Evolutionary conservation across 768 basidiomycete genomes (phyloP).

Genomic region (Tubosaeta brunneosetosa): DNA sequence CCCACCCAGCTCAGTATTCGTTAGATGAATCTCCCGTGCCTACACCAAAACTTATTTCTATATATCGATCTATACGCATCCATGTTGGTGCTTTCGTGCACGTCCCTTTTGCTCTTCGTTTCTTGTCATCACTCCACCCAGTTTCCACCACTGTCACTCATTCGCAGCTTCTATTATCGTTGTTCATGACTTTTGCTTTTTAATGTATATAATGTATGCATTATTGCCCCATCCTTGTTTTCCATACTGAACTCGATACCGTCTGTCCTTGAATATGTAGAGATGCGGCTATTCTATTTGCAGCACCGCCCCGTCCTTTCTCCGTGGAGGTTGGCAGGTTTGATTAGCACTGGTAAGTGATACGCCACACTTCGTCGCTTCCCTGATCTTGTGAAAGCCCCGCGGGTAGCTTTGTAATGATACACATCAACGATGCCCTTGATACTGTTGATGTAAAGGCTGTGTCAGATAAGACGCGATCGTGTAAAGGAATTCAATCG

Average conservation of each 20-base stretch:
- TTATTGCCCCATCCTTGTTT: not conserved
- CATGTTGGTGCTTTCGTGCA: slow-evolving; percentile 7
- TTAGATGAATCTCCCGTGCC: slow-evolving; percentile 1
- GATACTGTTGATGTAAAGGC: not conserved
- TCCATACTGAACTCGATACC: not conserved
- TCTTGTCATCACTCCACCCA: slow-evolving; percentile 7
- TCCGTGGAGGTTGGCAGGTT: no score
- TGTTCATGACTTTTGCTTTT: not conserved
- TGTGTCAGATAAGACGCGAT: not conserved
- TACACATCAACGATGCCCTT: not conserved
- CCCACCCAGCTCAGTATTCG: slow-evolving; percentile 15
- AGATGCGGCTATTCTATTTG: not conserved
- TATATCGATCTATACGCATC: slow-evolving; percentile 7
- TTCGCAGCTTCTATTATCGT: not conserved
- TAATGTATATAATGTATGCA: not conserved
- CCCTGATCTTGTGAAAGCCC: not conserved
- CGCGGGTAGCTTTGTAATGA: not conserved
- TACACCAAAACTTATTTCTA: not conserved
- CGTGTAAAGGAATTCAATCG: not conserved
- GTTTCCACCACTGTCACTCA: not conserved
- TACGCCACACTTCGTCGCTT: not conserved
- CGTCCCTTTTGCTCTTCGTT: slow-evolving; percentile 9
- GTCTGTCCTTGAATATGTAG: not conserved
- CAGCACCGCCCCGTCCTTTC: no score
- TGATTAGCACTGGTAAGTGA: not conserved